Evolutionary conservation across 129 eudicot species (phyloP).

Genomic region (Pseudognaphalium luteoalbum): DNA sequence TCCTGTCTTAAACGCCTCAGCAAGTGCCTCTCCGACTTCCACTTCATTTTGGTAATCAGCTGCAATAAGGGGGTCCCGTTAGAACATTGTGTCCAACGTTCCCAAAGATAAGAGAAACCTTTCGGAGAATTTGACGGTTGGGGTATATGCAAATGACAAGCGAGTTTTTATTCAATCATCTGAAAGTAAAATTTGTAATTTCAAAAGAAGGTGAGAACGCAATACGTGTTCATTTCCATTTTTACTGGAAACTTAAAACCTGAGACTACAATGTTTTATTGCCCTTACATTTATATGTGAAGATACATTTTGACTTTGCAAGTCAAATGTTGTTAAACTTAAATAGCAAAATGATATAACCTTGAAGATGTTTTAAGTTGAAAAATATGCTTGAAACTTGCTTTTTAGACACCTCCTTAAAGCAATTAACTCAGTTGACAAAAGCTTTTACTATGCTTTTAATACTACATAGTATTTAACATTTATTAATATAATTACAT

Average conservation of each 20-base stretch:
- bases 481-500: not conserved
- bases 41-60: constrained; percentile 85
- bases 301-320: not conserved
- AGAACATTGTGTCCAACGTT: not conserved
- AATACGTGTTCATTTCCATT: not conserved
- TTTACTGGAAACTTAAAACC: not conserved
- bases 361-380: not conserved
- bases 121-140: not conserved
- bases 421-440: not conserved
- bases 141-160: not conserved
- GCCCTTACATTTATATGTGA: not conserved
- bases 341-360: not conserved
- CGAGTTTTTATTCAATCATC: not conserved
- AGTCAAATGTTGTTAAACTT: not conserved
- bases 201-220: not conserved
- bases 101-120: not conserved
- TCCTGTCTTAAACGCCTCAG: constrained; percentile 69
- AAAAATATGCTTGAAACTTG: not conserved
- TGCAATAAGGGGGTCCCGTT: constrained; percentile 30
- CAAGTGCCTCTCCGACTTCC: constrained; percentile 89
- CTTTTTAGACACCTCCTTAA: not conserved
- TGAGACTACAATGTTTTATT: not conserved
- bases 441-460: not conserved
- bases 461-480: not conserved
- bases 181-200: not conserved